Evolutionary conservation across 495 filamentous ascomycete species (phyloP), one percentile per base, ranked within the genome.

Genomic region (Tetracladium marchalianum): DNA sequence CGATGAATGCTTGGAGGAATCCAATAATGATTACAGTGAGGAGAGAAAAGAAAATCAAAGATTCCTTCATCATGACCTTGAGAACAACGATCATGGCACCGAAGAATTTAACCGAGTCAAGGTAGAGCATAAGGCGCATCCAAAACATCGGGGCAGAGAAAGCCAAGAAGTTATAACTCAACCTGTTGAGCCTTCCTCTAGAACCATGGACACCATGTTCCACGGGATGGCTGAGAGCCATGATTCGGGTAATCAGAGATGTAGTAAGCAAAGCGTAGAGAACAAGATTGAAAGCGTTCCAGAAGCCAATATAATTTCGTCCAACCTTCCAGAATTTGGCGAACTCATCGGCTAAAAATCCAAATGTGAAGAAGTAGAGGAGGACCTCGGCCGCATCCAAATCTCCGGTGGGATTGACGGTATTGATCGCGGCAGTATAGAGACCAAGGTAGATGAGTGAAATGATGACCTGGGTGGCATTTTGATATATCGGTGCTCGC

Each of bases 21-120:
- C 92, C 92, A 37, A 90, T 63, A 39, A 94, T 66, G 41, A 98
- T 82, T 41, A 96, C 80, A 41, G 81, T 66, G 5, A 98, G 76
- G n/a, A 98, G 73, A 6, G 89, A 86, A 55, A 98, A 98, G 72
- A 98, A 98, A 52, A 97, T 96, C 44, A 98, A 66, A 46, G 86
- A 93, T 60, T 98, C 92, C 56, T 90, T 87, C 92, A 98, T 97
- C 93, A 98, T 97, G 41, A 97, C 89, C 57, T 95, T 89, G 31
- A 98, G 68, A 4, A 98, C 86, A 7, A 97, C 90, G 31, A 98
- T 73, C 93, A 98, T 97, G 42, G 87, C 87, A 36, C 92, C 92
- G 52, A 98, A 97, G 72, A 98, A 98, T 49, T 85, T 82, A 67
- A 92, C 87, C 0, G 80, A 83, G 67, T 98, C 92, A 8, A 98